Conservation (phyloP, 106 monocot genomes). For the Ottelia alismoides region DNA sequence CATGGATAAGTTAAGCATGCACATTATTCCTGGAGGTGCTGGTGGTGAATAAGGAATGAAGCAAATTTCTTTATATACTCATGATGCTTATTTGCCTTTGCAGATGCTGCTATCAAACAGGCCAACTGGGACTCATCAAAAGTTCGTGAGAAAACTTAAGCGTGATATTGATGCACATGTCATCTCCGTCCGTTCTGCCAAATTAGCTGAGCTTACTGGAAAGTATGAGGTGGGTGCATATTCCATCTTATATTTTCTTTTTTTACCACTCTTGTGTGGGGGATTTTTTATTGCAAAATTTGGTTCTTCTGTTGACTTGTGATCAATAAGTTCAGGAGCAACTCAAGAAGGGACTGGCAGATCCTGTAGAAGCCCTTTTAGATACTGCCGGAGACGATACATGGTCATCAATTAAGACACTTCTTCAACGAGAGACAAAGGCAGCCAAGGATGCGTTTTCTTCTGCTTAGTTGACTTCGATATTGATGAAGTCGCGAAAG, state of each 20-base stretch:
- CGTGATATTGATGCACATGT: slow-evolving; percentile 78
- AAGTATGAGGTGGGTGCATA: slow-evolving; percentile 83
- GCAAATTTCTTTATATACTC: too few relatives aligned
- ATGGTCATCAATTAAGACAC: slow-evolving; percentile 69
- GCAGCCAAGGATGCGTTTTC: slow-evolving; percentile 32
- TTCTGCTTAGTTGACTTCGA: slow-evolving; percentile 52
- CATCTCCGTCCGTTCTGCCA: slow-evolving; percentile 51
- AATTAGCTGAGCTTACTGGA: slow-evolving; percentile 52
- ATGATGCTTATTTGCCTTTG: too few relatives aligned
- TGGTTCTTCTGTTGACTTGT: too few relatives aligned
- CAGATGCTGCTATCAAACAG: slow-evolving; percentile 78
- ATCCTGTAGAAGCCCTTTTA: slow-evolving; percentile 80
- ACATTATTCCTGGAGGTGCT: too few relatives aligned
- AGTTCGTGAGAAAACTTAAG: slow-evolving; percentile 58
- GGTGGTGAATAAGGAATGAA: too few relatives aligned
- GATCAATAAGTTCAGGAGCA: too few relatives aligned
- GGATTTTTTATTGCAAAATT: too few relatives aligned
- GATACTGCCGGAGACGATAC: slow-evolving; percentile 72
- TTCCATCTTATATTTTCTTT: neutral
- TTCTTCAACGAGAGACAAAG: slow-evolving; percentile 56
- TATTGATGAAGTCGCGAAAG: slow-evolving; percentile 41
- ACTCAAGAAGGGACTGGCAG: slow-evolving; percentile 53
- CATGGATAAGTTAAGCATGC: too few relatives aligned
- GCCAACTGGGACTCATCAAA: slow-evolving; percentile 75
- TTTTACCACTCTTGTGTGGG: too few relatives aligned